Evolutionary conservation across 345 rosid genomes (phyloP).

Genomic region (Zanthoxylum bungeanum): DNA sequence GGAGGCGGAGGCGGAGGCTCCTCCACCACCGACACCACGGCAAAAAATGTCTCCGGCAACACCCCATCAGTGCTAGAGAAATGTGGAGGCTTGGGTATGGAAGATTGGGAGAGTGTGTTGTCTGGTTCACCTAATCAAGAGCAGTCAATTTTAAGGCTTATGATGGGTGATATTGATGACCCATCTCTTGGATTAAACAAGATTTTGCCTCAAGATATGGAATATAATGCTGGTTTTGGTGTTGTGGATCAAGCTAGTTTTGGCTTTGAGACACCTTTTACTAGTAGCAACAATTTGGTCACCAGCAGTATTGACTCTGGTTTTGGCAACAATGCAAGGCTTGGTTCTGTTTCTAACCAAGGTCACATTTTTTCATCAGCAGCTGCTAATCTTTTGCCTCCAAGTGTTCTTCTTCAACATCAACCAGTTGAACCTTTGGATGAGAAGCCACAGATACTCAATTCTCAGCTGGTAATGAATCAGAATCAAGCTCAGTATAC

Average conservation of each 20-base stretch:
- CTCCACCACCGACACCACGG: constrained; percentile 38
- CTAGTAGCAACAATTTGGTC: too few relatives aligned
- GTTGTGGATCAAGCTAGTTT: constrained; percentile 54
- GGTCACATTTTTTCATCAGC: constrained; percentile 14
- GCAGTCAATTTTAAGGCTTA: constrained; percentile 57
- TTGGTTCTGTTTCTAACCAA: constrained; percentile 26
- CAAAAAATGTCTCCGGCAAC: constrained; percentile 29
- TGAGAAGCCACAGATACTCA: constrained; percentile 50
- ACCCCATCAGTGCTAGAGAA: constrained; percentile 36
- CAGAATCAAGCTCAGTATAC: constrained; percentile 47
- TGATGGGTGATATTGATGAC: constrained; percentile 72
- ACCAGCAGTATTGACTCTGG: constrained; percentile 23
- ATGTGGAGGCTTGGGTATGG: constrained; percentile 57
- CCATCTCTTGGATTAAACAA: constrained; percentile 57
- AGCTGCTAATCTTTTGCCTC: constrained; percentile 18
- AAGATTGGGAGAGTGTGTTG: constrained; percentile 63
- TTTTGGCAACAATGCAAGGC: constrained; percentile 9
- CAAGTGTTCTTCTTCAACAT: constrained; percentile 21
- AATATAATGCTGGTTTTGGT: constrained; percentile 55
- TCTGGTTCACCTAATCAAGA: constrained; percentile 64
- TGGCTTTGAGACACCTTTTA: constrained; percentile 37
- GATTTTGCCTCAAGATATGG: constrained; percentile 47
- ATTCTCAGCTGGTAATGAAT: constrained; percentile 41
- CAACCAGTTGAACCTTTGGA: constrained; percentile 28
- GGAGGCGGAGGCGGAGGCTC: constrained; percentile 37